Conservation (phyloP, 768 basidiomycete species). For the Lentinula edodes region DNA sequence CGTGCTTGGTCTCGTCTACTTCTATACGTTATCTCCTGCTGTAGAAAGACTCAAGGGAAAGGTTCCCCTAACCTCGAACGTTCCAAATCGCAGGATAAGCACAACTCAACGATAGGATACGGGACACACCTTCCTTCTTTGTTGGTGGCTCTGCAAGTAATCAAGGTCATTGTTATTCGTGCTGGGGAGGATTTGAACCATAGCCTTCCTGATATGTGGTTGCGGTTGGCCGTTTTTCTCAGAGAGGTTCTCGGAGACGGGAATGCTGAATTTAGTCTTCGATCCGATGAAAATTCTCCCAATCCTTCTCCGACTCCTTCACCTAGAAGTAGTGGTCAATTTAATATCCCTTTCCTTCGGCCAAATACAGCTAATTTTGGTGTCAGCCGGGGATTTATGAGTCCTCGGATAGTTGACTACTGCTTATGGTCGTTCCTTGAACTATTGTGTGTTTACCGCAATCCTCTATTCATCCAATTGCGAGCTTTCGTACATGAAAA, state of each 20-base stretch:
- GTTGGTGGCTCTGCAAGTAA: constrained; percentile 54
- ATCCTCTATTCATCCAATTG: constrained; percentile 60
- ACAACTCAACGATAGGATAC: constrained; percentile 10
- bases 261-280: constrained; percentile 55
- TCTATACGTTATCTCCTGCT: constrained; percentile 51
- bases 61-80: constrained; percentile 25
- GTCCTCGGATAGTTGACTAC: constrained; percentile 65
- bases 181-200: constrained; percentile 55
- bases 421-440: constrained; percentile 69
- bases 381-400: constrained; percentile 15
- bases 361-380: constrained; percentile 17
- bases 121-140: constrained; percentile 33
- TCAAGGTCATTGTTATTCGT: constrained; percentile 63
- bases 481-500: constrained; percentile 64
- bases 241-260: constrained; percentile 49
- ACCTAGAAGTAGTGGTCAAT: constrained; percentile 40
- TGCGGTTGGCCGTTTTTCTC: constrained; percentile 50
- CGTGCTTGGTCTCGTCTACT: constrained; percentile 61
- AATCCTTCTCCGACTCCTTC: constrained; percentile 48
- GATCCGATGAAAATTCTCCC: constrained; percentile 34
- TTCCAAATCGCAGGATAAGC: constrained; percentile 40
- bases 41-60: constrained; percentile 27
- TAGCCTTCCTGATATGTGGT: constrained; percentile 55
- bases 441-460: constrained; percentile 55
- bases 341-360: constrained; percentile 26